These are phyloP conservation scores for Musa troglodytarum DNA, from an alignment of 176 grass and related monocot species.

Conservation along the genomic window DNA sequence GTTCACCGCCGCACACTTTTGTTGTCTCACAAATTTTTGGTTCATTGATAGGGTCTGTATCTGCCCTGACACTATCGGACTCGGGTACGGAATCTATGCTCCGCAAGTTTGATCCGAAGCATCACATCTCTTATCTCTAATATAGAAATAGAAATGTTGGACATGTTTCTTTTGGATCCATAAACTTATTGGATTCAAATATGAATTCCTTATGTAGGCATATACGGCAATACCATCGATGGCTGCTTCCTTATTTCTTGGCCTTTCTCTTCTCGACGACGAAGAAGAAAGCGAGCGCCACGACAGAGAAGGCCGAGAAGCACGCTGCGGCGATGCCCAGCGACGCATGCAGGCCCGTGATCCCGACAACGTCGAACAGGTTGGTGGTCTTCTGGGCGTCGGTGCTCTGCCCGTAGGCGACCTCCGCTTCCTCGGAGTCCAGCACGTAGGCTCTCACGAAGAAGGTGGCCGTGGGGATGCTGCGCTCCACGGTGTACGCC, in stretches of 20 bases:
- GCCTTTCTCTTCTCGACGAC: conserved; percentile 36
- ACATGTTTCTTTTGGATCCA: too few species aligned
- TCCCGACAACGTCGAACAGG: conserved; percentile 41
- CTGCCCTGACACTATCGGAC: too few species aligned
- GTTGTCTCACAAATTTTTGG: too few species aligned
- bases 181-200: too few species aligned
- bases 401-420: conserved; percentile 67
- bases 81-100: too few species aligned
- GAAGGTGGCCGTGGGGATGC: conserved; percentile 51
- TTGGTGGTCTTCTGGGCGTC: conserved; percentile 18
- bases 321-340: conserved; percentile 60
- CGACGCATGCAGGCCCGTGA: conserved; percentile 45
- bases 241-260: conserved; percentile 23
- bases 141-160: too few species aligned
- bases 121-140: too few species aligned
- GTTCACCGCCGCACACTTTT: too few species aligned
- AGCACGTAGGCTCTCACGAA: conserved; percentile 56
- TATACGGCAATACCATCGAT: too few species aligned
- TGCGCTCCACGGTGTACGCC: conserved; percentile 28
- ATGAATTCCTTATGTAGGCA: too few species aligned
- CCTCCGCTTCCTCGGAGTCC: conserved; percentile 33
- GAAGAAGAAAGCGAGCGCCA: conserved; percentile 39
- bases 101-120: too few species aligned
- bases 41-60: too few species aligned
- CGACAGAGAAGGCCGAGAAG: conserved; percentile 77